Base-by-base conservation (phyloP, 2,329 filamentous ascomycete species). In the Westerdykella ornata region DNA sequence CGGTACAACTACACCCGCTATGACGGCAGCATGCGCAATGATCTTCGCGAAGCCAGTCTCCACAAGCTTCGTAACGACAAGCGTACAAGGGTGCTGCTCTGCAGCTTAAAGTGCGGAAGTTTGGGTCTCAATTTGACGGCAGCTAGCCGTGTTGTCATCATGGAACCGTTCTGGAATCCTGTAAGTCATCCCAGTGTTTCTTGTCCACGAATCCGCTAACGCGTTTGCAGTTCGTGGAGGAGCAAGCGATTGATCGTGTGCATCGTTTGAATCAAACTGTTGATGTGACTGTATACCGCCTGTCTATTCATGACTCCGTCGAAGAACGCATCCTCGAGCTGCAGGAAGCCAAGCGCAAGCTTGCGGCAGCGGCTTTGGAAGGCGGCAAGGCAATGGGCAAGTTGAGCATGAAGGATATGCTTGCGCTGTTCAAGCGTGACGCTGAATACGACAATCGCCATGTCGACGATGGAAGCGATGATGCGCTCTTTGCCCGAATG, bases 161-260 rank as follows among this genome's bases (percentile, higher is more conserved):
- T 98, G 33, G 92, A 98, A 66, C 92, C 92, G 0, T 98, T 98
- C 68, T 98, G 92, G 92, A 98, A 98, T 65, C 92, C 88, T 2
- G 81, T 84, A 73, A 63, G 78, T 71, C 18, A 2, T 26, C 33
- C 53, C 0, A 20, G 9, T 42, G 13, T 37, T 12, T 43, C 4
- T 16, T 15, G 1, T 31, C 29, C 8, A 4, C 4, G 18, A 11
- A 30, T 38, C 36, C 16, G 13, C 56, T 60, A 47, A 57, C 41
- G 20, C 2, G 6, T 14, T 14, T 2, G 8, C 47, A 86, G 78
- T 98, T 98, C 60, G 88, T 98, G 26, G 92, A 98, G 72, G 92
- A 98, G 65, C 92, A 98, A 73, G 92, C 92, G 37, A 98, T 98
- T 54, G 92, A 98, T 67, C 88, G 92, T 41, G 92, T 98, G 18